Evolutionary conservation across 208 protist genomes (phyloP), one percentile per base, ranked within the genome.

Genomic region (Histomonas meleagridis): DNA sequence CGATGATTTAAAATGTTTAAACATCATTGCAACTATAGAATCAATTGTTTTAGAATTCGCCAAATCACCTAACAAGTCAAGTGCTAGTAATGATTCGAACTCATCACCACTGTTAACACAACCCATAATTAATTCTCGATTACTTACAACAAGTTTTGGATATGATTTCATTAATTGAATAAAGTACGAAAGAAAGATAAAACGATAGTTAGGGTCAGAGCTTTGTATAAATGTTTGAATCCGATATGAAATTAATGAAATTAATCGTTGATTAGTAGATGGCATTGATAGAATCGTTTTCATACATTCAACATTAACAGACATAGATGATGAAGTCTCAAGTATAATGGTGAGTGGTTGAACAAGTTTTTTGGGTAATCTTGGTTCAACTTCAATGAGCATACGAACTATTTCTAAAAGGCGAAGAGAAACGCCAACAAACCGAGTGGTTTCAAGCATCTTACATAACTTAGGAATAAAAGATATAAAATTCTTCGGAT

Each of bases 401-500:
- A 32, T 38, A 21, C 49, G 21, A 21, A 91, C 23, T 32, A 91
- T 23, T 18, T 49, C 23, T 28, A 91, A 32, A 0, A 91, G 32
- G 43, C 55, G 32, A 4, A 91, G 14, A 4, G 7, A 55, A 10
- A 91, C 46, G 53, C 86, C 62, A 23, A 43, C 28, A 23, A 35
- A 12, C 2, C 0, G 12, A 46, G 28, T 35, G 14, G 28, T 46
- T 10, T 91, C 35, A n/a, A 91, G 53, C 86, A 91, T 69, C 35
- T 91, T 65, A 40, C 62, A 91, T 16, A 91, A 70, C 35, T 91
- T 60, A 21, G 86, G 86, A 60, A 91, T 60, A 18, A 91, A 91
- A 48, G 7, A 5, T n/a, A 60, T 86, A 48, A 91, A 69, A 65
- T 60, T 60, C 10, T 43, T 16, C 18, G 86, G 86, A 32, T 65